Conservation (phyloP, 306 rosid genomes). For the Prunus armeniaca region DNA sequence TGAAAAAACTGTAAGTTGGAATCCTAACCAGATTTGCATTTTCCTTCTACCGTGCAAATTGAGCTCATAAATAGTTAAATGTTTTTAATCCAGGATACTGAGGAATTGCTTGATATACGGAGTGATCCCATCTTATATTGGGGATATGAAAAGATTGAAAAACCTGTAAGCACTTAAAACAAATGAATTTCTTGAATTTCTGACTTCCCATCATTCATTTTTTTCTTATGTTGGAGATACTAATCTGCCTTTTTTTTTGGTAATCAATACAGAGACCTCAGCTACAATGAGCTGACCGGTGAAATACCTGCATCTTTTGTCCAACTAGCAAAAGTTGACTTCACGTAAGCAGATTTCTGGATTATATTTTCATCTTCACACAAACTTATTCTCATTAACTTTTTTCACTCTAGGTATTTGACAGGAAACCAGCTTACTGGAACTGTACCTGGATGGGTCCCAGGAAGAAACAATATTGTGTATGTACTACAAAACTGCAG, state of each 20-base stretch:
- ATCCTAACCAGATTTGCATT: constrained; percentile 13
- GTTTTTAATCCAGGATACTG: constrained; percentile 51
- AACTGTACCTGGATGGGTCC: constrained; percentile 65
- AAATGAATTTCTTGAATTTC: constrained; percentile 1
- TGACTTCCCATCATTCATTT: background rate
- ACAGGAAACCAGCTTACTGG: constrained; percentile 73
- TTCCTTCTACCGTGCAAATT: constrained; percentile 25
- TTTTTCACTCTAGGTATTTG: constrained; percentile 54
- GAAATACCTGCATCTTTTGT: constrained; percentile 60
- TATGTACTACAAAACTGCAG: constrained; percentile 28
- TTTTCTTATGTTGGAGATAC: background rate
- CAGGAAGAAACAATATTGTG: constrained; percentile 49
- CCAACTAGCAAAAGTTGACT: constrained; percentile 49
- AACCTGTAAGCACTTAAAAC: constrained; percentile 53
- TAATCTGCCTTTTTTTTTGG: constrained; percentile 11
- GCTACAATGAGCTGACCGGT: constrained; percentile 73
- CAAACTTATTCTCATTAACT: constrained; percentile 10
- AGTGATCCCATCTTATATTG: constrained; percentile 60
- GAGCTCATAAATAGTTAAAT: background rate
- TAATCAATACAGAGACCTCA: constrained; percentile 65
- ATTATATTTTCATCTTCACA: background rate
- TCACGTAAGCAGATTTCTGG: constrained; percentile 51
- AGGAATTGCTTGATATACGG: constrained; percentile 66
- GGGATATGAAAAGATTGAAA: constrained; percentile 55
- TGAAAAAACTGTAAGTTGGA: constrained; percentile 79